These are phyloP conservation scores for Colletotrichum graminicola DNA, from an alignment of 2,329 filamentous ascomycete genomes.

Conservation along the genomic window DNA sequence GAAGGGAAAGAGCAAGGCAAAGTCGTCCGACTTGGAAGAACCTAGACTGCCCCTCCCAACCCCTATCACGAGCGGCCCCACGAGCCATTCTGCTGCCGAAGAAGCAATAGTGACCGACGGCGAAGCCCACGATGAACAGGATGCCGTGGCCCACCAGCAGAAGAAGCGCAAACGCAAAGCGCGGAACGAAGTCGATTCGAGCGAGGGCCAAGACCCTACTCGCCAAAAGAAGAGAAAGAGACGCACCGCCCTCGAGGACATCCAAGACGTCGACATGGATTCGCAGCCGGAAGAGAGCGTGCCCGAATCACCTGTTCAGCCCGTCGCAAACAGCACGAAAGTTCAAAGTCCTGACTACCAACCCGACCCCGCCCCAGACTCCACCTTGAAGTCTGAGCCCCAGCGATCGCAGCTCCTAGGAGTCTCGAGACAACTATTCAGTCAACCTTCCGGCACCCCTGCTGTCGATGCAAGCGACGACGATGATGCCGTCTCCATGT, in stretches of 20 bases:
- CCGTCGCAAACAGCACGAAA: background rate
- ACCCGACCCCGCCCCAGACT: conserved; percentile 14
- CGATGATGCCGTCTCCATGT: background rate
- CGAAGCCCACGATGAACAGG: background rate
- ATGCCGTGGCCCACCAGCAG: background rate
- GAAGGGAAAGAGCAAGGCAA: conserved; percentile 19
- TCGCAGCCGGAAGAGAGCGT: conserved; percentile 3
- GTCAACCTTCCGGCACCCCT: conserved; percentile 6
- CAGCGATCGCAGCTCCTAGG: conserved; percentile 23
- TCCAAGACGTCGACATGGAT: conserved; percentile 27
- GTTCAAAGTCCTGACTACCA: background rate
- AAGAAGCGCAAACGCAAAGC: conserved; percentile 30
- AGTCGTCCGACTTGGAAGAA: conserved; percentile 6
- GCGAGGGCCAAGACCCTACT: conserved; percentile 1
- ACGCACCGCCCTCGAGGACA: conserved; percentile 18
- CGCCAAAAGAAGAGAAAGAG: conserved; percentile 33
- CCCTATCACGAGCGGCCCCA: conserved; percentile 9
- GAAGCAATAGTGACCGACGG: conserved; percentile 13
- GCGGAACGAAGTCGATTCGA: background rate
- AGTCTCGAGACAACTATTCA: conserved; percentile 29
- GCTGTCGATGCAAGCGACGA: conserved; percentile 1
- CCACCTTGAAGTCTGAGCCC: conserved; percentile 14
- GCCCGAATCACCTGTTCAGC: conserved; percentile 15
- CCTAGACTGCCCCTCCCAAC: conserved; percentile 7
- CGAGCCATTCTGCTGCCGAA: conserved; percentile 9